A percentile compares a stretch with the other conserved stretches of the same genome.
phyloP scores from a whole-genome alignment of 73 alveolate genomes.

The Symbiodinium pilosum region DNA sequence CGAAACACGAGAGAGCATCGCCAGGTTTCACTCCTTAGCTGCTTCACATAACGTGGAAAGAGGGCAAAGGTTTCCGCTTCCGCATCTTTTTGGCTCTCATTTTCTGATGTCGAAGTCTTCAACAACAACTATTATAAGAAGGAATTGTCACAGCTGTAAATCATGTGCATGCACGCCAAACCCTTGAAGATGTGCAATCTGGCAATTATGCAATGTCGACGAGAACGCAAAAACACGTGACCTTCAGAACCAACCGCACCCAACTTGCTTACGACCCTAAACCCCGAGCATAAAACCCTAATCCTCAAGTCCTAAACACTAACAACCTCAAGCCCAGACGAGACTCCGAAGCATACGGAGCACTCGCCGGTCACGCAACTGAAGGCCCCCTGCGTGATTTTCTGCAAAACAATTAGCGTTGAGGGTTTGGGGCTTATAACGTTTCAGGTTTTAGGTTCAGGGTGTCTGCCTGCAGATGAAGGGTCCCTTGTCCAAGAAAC shows the following conservation, averaged over 20 bases:
- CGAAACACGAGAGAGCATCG: neutral
- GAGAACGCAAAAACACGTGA: neutral
- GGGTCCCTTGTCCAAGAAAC: too few relatives aligned
- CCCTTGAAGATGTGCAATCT: neutral
- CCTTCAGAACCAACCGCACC: too few relatives aligned
- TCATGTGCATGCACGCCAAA: neutral
- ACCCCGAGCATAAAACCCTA: too few relatives aligned
- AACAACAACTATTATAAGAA: neutral
- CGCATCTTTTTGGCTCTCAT: too few relatives aligned
- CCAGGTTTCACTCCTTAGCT: constrained; percentile 18
- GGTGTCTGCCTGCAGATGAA: too few relatives aligned
- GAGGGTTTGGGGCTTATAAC: too few relatives aligned
- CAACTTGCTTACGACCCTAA: too few relatives aligned
- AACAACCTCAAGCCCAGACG: neutral
- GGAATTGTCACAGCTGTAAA: neutral
- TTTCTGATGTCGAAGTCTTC: neutral
- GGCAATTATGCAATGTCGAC: neutral
- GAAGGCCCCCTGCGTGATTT: neutral
- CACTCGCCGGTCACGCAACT: constrained; percentile 7
- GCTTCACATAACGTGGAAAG: neutral
- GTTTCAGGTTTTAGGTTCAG: too few relatives aligned
- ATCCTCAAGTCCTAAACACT: neutral
- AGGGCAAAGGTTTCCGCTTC: too few relatives aligned
- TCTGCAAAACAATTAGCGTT: too few relatives aligned
- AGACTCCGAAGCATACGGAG: constrained; percentile 11